Conservation (phyloP, 179 eudicot species). For the Amaranthus tricolor region DNA sequence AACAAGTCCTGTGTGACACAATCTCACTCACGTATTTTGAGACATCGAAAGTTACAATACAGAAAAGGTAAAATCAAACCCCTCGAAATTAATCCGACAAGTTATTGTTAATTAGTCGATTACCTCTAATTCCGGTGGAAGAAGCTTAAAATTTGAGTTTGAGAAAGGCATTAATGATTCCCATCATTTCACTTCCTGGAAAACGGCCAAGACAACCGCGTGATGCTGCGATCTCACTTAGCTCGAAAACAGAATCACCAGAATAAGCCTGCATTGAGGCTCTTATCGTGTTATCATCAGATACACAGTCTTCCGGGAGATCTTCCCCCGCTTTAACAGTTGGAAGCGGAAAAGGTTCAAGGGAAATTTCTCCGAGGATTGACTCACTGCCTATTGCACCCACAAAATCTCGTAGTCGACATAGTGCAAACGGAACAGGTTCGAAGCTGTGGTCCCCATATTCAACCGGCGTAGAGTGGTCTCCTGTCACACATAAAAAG, state of each 20-base stretch:
- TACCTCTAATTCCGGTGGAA: conserved; percentile 5
- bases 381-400: conserved; percentile 79
- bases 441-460: conserved; percentile 98
- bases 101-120: neutral
- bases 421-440: conserved; percentile 84
- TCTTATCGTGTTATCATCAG: conserved; percentile 27
- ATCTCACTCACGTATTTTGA: too few relatives aligned
- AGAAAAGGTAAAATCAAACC: too few relatives aligned
- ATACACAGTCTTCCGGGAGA: conserved; percentile 28
- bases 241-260: conserved; percentile 68
- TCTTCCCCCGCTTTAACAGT: conserved; percentile 57
- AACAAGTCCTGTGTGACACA: too few relatives aligned
- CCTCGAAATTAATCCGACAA: too few relatives aligned
- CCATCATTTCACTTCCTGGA: conserved; percentile 98
- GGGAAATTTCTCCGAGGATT: conserved; percentile 48
- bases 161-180: conserved; percentile 61
- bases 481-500: conserved; percentile 86
- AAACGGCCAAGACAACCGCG: conserved; percentile 94
- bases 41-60: too few relatives aligned
- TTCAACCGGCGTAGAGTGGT: conserved; percentile 96
- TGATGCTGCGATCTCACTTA: conserved; percentile 77
- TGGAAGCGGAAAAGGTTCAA: conserved; percentile 87
- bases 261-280: conserved; percentile 36
- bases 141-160: conserved; percentile 36
- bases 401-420: conserved; percentile 77